Evolutionary conservation across 345 rosid genomes (phyloP).

Genomic region (Gossypioides kirkii): DNA sequence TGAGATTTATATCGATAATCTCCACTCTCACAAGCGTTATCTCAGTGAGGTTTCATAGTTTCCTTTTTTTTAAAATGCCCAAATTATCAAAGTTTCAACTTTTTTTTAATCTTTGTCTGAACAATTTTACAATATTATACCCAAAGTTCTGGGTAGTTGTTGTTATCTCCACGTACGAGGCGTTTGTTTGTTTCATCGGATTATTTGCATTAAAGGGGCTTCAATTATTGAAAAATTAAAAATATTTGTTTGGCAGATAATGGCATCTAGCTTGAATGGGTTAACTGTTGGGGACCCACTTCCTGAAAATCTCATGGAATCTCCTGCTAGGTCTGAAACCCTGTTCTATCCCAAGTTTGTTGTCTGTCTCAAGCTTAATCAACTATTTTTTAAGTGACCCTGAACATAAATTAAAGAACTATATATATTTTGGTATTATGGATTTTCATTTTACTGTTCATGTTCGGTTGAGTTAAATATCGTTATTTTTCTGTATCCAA

Average conservation of each 20-base stretch:
- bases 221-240: not conserved
- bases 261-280: slow-evolving; percentile 78
- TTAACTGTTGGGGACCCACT: slow-evolving; percentile 81
- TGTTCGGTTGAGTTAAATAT: not conserved
- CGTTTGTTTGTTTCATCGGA: not conserved
- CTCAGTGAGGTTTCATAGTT: slow-evolving; percentile 63
- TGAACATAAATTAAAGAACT: too few relatives aligned
- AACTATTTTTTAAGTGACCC: not conserved
- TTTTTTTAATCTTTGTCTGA: not conserved
- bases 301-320: slow-evolving; percentile 73
- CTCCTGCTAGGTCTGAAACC: slow-evolving; percentile 63
- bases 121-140: not conserved
- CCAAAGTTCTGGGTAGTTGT: not conserved
- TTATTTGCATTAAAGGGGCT: not conserved
- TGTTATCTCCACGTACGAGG: not conserved
- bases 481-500: not conserved
- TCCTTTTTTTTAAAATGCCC: not conserved
- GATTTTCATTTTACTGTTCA: too few relatives aligned
- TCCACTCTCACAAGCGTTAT: slow-evolving; percentile 87
- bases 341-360: slow-evolving; percentile 42
- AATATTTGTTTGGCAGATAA: slow-evolving; percentile 44
- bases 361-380: slow-evolving; percentile 7
- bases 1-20: slow-evolving; percentile 86
- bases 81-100: not conserved
- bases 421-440: too few relatives aligned